Evolutionary conservation across 345 rosid species (phyloP).

Genomic region (Isatis tinctoria): DNA sequence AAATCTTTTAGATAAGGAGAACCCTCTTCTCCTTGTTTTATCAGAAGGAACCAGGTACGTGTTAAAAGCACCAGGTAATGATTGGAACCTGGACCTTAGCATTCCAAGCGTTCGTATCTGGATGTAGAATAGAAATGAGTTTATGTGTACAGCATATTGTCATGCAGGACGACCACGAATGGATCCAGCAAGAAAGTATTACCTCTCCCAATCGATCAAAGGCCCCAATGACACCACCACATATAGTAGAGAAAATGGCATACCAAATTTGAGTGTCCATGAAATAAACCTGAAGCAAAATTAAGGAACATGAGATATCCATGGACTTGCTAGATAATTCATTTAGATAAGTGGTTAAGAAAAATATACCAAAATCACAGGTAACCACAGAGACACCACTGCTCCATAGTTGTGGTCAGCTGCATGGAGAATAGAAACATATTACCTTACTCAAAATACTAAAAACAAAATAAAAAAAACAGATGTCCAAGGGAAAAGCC

Average conservation of each 20-base stretch:
- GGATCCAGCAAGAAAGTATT: conserved; percentile 11
- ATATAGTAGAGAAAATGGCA: conserved; percentile 76
- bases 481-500: background rate
- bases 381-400: conserved; percentile 76
- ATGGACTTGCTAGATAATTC: background rate
- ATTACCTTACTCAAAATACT: background rate
- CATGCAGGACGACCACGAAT: background rate
- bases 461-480: background rate
- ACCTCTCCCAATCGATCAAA: conserved; percentile 98
- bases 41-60: conserved; percentile 84
- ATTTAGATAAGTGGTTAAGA: background rate
- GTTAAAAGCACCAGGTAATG: conserved; percentile 91
- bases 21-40: conserved; percentile 70
- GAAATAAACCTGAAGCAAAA: conserved; percentile 66
- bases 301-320: conserved; percentile 17
- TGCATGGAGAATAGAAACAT: conserved; percentile 33
- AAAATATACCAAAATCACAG: conserved; percentile 60
- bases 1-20: conserved; percentile 80
- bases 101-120: conserved; percentile 92
- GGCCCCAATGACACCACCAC: conserved; percentile 92
- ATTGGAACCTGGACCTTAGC: conserved; percentile 94
- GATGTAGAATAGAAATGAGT: background rate
- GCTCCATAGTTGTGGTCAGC: conserved; percentile 75
- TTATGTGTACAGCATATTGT: background rate
- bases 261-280: conserved; percentile 99